Base-by-base conservation (phyloP, 1,284 basidiomycete genomes). In the Cutaneotrichosporon cutaneum region DNA sequence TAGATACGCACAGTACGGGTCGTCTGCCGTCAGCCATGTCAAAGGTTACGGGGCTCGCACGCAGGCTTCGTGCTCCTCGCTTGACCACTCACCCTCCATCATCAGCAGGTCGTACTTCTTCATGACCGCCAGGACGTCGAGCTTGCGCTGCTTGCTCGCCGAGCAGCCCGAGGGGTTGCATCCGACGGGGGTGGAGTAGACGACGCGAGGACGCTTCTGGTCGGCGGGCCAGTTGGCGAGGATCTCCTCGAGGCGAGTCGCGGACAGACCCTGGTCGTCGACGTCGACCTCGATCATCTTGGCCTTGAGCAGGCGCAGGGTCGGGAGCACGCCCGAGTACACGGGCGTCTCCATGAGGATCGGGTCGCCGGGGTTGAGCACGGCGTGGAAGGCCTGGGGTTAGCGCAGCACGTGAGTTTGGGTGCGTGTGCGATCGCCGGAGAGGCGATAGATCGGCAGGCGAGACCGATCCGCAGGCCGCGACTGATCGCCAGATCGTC, bases 81-180 rank as follows among this genome's bases (percentile, higher is more conserved):
- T 60, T 39, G 21, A 59, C 54, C 27, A 77, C 78, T 36, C 63
- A 85, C 89, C 90, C 84, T 96, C 93, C 48, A 96, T 80, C 70
- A 96, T 90, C 57, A 95, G 78, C 68, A 96, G 85, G 72, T 90
- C 84, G 74, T 92, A 85, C 72, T 90, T 85, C 63, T 84, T 83
- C 16, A 89, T 87, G 8, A 97, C 82, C 60, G 83, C 81, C 26
- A 97, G 84, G 8, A 94, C 85, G 72, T 89, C 89, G 54, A 86
- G 84, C 61, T 93, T 88, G 61, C 94, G 85, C 62, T 88, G 85
- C 26, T 84, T 76, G 1, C 88, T 83, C 6, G 88, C 85, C 11
- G 90, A 93, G 77, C 86, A 85, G 2, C 92, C 92, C 26, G 88
- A 90, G 2, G 91, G 91, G 77, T 94, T 94, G 71, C 86, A 87